These are phyloP conservation scores for Diaporthe caulivora DNA, from an alignment of 2,329 filamentous ascomycete species.

Conservation along the genomic window DNA sequence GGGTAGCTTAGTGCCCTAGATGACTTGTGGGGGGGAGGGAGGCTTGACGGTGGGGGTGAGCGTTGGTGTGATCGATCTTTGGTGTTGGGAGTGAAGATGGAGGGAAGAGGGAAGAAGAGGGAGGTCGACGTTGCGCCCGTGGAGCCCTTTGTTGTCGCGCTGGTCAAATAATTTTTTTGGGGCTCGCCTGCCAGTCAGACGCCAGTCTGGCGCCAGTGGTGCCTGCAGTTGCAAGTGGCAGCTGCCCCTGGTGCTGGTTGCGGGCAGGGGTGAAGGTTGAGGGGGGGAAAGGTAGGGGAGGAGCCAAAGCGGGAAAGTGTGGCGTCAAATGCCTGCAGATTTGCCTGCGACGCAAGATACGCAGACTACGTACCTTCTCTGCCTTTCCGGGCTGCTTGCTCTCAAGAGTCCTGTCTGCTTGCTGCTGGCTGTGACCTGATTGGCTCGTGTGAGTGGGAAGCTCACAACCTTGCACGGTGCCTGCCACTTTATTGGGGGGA, in stretches of 20 bases:
- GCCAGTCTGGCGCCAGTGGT: background rate
- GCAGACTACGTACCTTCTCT: too few relatives aligned
- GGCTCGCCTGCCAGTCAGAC: constrained; percentile 29
- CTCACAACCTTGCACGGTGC: constrained; percentile 9
- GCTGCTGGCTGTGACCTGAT: constrained; percentile 6
- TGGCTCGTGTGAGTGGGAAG: constrained; percentile 26
- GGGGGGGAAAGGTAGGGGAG: constrained; percentile 34
- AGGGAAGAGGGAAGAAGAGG: constrained; percentile 45
- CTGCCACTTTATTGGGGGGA: constrained; percentile 11
- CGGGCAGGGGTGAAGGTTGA: constrained; percentile 33
- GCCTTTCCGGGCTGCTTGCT: too few relatives aligned
- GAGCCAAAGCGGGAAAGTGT: constrained; percentile 35
- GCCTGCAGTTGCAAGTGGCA: constrained; percentile 30
- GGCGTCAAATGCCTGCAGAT: constrained; percentile 29
- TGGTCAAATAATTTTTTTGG: constrained; percentile 51
- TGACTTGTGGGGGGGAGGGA: constrained; percentile 53
- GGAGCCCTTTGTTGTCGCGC: constrained; percentile 44
- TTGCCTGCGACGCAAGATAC: too few relatives aligned
- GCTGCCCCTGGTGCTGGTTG: constrained; percentile 31
- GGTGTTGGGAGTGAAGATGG: constrained; percentile 49
- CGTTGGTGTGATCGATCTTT: constrained; percentile 51
- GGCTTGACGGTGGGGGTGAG: constrained; percentile 53
- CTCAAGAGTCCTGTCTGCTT: constrained; percentile 15
- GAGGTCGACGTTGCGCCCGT: constrained; percentile 46
- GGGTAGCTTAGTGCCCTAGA: constrained; percentile 95